phyloP scores from a whole-genome alignment of 306 rosid species.

The Glycine latifolia region DNA sequence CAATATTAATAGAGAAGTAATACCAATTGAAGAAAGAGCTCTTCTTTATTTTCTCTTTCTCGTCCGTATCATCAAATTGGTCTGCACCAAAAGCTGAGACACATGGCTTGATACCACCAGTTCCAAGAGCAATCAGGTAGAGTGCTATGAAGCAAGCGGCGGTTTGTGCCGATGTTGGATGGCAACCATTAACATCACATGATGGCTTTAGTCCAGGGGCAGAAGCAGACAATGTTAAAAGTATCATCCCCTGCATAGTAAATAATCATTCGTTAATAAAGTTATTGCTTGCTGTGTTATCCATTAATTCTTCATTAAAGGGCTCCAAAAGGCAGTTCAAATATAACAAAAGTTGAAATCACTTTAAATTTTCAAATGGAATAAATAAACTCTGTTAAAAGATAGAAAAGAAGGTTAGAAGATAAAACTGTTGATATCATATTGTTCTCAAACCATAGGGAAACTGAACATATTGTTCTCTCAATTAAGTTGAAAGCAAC shows the following conservation, averaged over 20 bases:
- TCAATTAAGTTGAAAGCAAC: conserved; percentile 10
- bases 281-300: not conserved
- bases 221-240: conserved; percentile 70
- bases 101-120: conserved; percentile 93
- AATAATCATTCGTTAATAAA: not conserved
- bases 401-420: not conserved
- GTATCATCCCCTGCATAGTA: conserved; percentile 62
- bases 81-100: conserved; percentile 91
- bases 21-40: conserved; percentile 90
- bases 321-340: not conserved
- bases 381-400: no score
- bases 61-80: conserved; percentile 78
- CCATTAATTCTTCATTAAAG: conserved; percentile 1
- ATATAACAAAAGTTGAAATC: not conserved
- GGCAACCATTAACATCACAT: conserved; percentile 62
- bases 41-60: conserved; percentile 65
- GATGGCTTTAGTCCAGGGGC: conserved; percentile 67
- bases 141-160: conserved; percentile 63
- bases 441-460: conserved; percentile 3
- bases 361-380: conserved; percentile 5
- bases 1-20: conserved; percentile 82
- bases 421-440: not conserved
- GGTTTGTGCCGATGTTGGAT: conserved; percentile 60
- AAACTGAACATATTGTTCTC: conserved; percentile 8
- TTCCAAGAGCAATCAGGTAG: conserved; percentile 84